A percentile compares a stretch with the other conserved stretches of the same genome.
phyloP scores from a whole-genome alignment of 139 green algal species.

The Marvania coccoides region DNA sequence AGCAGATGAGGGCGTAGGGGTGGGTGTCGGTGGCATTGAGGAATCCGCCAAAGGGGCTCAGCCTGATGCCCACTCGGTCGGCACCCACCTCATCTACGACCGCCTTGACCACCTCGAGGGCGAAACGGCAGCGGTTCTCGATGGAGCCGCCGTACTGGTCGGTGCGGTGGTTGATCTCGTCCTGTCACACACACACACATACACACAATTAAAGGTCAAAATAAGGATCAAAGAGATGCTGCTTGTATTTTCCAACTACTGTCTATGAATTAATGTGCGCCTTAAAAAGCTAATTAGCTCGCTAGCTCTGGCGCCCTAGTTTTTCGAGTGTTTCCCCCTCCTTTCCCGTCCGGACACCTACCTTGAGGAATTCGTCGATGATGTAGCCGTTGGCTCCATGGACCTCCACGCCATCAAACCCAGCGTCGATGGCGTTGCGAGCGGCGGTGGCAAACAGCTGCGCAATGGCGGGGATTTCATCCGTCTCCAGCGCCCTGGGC shows the following conservation, averaged over 20 bases:
- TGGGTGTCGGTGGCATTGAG: constrained; percentile 24
- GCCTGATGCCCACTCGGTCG: constrained; percentile 56
- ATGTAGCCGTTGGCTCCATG: constrained; percentile 61
- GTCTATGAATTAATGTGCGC: no score
- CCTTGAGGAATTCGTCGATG: constrained; percentile 2
- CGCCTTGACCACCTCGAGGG: constrained; percentile 25
- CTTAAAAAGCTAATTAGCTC: no score
- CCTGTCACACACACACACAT: no score
- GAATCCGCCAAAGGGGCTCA: constrained; percentile 61
- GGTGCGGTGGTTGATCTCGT: constrained; percentile 31
- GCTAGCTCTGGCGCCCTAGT: no score
- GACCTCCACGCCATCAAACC: constrained; percentile 71
- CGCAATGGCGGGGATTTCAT: constrained; percentile 41
- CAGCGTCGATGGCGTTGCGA: constrained; percentile 43
- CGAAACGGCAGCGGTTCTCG: constrained; percentile 34
- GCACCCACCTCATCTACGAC: constrained; percentile 24
- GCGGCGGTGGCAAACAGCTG: constrained; percentile 36
- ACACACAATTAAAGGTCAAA: no score
- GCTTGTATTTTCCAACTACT: no score
- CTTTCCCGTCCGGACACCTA: no score
- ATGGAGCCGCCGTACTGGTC: constrained; percentile 32
- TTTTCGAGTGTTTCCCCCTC: no score
- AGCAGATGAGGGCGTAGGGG: constrained; percentile 36
- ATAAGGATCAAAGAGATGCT: no score
- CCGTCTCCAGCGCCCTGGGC: constrained; percentile 23